Conservation (phyloP, 2,329 filamentous ascomycete species). For the Verticillium nonalfalfae region DNA sequence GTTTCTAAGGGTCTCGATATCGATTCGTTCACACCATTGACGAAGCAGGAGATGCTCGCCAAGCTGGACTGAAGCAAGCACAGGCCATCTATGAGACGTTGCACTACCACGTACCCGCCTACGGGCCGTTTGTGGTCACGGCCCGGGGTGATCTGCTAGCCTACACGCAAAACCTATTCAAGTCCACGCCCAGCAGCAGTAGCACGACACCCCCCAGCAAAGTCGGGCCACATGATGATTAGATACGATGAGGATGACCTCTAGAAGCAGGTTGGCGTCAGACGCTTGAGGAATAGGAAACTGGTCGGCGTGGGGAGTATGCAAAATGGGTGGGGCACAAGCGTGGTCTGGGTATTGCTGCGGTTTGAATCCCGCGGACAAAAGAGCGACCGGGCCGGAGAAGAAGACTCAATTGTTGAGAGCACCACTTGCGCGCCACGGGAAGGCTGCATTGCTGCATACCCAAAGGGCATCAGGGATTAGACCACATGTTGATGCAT, state of each 20-base stretch:
- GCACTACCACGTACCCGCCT: not conserved
- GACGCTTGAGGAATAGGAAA: constrained; percentile 15
- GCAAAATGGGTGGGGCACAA: constrained; percentile 3
- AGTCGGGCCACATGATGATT: not conserved
- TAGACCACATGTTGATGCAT: constrained; percentile 46
- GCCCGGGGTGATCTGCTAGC: not conserved
- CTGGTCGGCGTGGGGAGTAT: constrained; percentile 12
- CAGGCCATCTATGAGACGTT: not conserved
- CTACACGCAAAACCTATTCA: not conserved
- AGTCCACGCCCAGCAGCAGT: not conserved
- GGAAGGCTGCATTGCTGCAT: constrained; percentile 26
- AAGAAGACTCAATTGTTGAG: constrained; percentile 1
- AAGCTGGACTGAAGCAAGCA: constrained; percentile 73
- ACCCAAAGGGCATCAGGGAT: constrained; percentile 29
- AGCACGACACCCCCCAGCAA: not conserved
- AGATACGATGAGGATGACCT: constrained; percentile 3
- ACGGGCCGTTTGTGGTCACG: not conserved
- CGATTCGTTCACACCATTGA: constrained; percentile 85
- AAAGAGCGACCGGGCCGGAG: not conserved
- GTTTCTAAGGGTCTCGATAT: constrained; percentile 79
- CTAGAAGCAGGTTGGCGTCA: constrained; percentile 5
- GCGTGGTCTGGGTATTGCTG: not conserved
- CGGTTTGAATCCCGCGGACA: not conserved
- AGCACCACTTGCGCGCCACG: constrained; percentile 3
- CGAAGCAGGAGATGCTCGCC: constrained; percentile 95